These are phyloP conservation scores for Cryptococcus deneoformans DNA, from an alignment of 1,284 basidiomycete genomes.

Conservation along the genomic window DNA sequence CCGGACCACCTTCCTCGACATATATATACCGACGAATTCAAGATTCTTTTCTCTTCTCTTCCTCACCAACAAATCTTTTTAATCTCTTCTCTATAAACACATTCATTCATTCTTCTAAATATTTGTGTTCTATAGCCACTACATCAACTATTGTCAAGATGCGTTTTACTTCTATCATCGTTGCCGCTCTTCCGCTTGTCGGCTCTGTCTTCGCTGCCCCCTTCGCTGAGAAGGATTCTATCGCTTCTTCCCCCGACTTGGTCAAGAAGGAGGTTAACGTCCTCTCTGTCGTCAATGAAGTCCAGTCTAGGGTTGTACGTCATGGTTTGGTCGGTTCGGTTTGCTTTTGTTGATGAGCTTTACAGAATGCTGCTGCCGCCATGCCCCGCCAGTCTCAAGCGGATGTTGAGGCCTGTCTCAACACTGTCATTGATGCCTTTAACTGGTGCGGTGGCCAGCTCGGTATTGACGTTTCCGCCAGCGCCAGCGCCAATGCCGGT, in stretches of 20 bases:
- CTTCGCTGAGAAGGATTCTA: slow-evolving; percentile 1
- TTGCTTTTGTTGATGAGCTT: not conserved
- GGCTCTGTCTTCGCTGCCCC: slow-evolving; percentile 15
- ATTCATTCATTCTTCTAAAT: slow-evolving; percentile 2
- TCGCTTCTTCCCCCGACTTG: slow-evolving; percentile 4
- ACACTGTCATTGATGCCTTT: slow-evolving; percentile 10
- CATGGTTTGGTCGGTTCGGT: too few relatives aligned
- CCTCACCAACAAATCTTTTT: too few relatives aligned
- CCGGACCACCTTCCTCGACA: too few relatives aligned
- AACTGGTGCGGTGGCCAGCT: slow-evolving; percentile 9
- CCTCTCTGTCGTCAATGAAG: slow-evolving; percentile 8
- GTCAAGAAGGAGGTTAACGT: slow-evolving; percentile 10
- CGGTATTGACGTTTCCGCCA: slow-evolving; percentile 8
- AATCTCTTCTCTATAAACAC: not conserved
- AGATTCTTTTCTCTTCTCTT: too few relatives aligned
- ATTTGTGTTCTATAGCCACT: slow-evolving; percentile 1
- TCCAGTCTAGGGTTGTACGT: slow-evolving; percentile 12
- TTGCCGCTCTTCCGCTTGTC: slow-evolving; percentile 13
- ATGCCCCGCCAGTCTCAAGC: not conserved
- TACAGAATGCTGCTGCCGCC: not conserved
- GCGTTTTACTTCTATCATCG: slow-evolving; percentile 11
- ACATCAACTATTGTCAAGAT: slow-evolving; percentile 5
- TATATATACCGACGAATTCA: too few relatives aligned
- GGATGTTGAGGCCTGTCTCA: slow-evolving; percentile 9
- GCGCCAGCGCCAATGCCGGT: slow-evolving; percentile 6